These are phyloP conservation scores for Wallemia mellicola DNA, from an alignment of 1,284 basidiomycete genomes.

Conservation along the genomic window DNA sequence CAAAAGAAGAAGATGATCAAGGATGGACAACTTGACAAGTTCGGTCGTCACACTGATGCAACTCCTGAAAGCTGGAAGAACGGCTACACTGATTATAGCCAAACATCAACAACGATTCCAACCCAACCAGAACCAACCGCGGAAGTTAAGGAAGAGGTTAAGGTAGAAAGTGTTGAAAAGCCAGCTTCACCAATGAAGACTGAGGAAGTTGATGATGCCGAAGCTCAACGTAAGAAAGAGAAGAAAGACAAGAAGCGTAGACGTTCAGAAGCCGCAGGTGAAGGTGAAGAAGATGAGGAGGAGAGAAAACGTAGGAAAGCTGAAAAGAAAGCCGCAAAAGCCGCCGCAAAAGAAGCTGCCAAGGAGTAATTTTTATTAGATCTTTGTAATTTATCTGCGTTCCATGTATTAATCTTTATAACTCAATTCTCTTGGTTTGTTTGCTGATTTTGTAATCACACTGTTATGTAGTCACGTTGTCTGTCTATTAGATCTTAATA, in stretches of 20 bases:
- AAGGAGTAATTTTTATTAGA: neutral
- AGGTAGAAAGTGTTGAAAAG: neutral
- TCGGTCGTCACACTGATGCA: slow-evolving; percentile 67
- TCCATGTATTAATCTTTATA: neutral
- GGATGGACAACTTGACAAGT: slow-evolving; percentile 84
- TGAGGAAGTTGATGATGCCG: slow-evolving; percentile 2
- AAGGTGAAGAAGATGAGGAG: neutral
- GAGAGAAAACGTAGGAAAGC: neutral
- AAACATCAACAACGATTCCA: slow-evolving; percentile 11
- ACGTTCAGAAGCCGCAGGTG: neutral
- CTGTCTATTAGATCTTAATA: too few relatives aligned
- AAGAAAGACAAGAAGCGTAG: neutral
- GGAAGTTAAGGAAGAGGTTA: neutral
- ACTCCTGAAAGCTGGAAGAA: slow-evolving; percentile 76
- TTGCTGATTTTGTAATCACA: too few relatives aligned
- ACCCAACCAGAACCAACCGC: slow-evolving; percentile 5
- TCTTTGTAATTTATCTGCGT: neutral
- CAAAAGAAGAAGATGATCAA: slow-evolving; percentile 98
- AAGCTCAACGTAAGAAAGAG: neutral
- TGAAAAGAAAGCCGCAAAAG: neutral
- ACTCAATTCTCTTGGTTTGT: neutral
- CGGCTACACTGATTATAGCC: slow-evolving; percentile 69
- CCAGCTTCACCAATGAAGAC: neutral
- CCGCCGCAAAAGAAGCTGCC: neutral
- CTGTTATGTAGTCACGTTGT: too few relatives aligned